Conservation (phyloP, 73 alveolate species). For the Stentor roeselii region DNA sequence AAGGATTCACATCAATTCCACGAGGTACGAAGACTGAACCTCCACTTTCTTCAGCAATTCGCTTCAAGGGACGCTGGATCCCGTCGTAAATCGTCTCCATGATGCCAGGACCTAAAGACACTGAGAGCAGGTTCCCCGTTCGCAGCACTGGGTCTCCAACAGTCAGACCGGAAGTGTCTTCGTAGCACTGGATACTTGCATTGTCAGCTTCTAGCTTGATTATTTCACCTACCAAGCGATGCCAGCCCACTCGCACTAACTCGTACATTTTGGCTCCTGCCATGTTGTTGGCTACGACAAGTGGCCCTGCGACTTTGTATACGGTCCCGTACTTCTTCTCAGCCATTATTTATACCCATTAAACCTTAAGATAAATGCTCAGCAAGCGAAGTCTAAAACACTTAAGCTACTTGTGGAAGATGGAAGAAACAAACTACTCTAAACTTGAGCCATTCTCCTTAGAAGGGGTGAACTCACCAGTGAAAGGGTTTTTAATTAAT, state of each 20-base stretch:
- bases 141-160: slow-evolving; percentile 98
- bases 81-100: slow-evolving; percentile 88
- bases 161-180: slow-evolving; percentile 96
- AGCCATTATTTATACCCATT: slow-evolving; percentile 8
- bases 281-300: slow-evolving; percentile 99
- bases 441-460: no score
- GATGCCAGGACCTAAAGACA: slow-evolving; percentile 98
- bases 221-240: slow-evolving; percentile 97
- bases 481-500: no score
- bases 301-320: slow-evolving; percentile 94
- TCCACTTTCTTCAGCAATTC: slow-evolving; percentile 44
- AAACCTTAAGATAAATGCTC: no score
- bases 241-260: slow-evolving; percentile 97
- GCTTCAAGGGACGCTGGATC: slow-evolving; percentile 43
- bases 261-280: slow-evolving; percentile 99
- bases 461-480: no score
- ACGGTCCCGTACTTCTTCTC: slow-evolving; percentile 86
- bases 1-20: slow-evolving; percentile 95
- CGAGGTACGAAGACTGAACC: slow-evolving; percentile 92
- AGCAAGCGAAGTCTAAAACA: no score
- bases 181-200: slow-evolving; percentile 98
- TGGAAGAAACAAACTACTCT: no score
- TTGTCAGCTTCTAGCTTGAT: slow-evolving; percentile 98
- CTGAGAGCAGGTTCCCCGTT: slow-evolving; percentile 96
- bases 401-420: no score